Percentiles rank a stretch among this genome's conserved stretches.
These are phyloP conservation scores for Xylariales sp. DNA, from an alignment of 2,329 filamentous ascomycete genomes.

Conservation along the genomic window DNA sequence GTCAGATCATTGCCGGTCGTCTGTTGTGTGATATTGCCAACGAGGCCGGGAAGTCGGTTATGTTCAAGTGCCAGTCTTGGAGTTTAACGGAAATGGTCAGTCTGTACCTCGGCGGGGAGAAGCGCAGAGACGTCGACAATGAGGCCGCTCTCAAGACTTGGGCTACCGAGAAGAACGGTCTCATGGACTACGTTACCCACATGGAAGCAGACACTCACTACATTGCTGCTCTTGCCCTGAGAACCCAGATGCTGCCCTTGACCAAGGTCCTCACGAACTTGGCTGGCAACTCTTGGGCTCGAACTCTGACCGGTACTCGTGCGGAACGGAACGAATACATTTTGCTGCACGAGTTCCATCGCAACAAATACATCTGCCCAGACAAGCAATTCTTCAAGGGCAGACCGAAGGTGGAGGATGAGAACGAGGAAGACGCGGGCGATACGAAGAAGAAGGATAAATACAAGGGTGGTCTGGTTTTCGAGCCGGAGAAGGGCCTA, in stretches of 20 bases:
- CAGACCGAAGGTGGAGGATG: constrained; percentile 68
- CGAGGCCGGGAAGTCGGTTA: constrained; percentile 93
- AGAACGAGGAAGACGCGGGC: constrained; percentile 58
- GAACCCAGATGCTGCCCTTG: constrained; percentile 85
- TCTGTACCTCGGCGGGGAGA: constrained; percentile 72
- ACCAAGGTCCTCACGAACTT: constrained; percentile 95
- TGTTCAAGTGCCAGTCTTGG: constrained; percentile 98
- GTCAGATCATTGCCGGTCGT: constrained; percentile 82
- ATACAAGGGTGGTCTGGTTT: constrained; percentile 96
- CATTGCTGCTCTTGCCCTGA: constrained; percentile 83
- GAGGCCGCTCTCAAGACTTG: constrained; percentile 82
- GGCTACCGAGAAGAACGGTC: constrained; percentile 75
- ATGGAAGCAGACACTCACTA: constrained; percentile 95
- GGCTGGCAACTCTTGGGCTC: constrained; percentile 96
- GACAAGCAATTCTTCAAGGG: constrained; percentile 85
- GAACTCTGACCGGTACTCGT: constrained; percentile 90
- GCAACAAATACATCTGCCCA: constrained; percentile 96
- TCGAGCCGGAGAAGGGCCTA: constrained; percentile 93
- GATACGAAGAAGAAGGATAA: constrained; percentile 98
- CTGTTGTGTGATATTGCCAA: constrained; percentile 92
- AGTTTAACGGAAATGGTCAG: constrained; percentile 96
- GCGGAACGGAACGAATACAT: constrained; percentile 99
- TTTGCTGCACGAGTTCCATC: constrained; percentile 92
- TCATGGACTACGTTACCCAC: constrained; percentile 91
- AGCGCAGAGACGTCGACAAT: constrained; percentile 78